phyloP scores from a whole-genome alignment of 352 stramenopile genomes.

The Globisporangium nunn region DNA sequence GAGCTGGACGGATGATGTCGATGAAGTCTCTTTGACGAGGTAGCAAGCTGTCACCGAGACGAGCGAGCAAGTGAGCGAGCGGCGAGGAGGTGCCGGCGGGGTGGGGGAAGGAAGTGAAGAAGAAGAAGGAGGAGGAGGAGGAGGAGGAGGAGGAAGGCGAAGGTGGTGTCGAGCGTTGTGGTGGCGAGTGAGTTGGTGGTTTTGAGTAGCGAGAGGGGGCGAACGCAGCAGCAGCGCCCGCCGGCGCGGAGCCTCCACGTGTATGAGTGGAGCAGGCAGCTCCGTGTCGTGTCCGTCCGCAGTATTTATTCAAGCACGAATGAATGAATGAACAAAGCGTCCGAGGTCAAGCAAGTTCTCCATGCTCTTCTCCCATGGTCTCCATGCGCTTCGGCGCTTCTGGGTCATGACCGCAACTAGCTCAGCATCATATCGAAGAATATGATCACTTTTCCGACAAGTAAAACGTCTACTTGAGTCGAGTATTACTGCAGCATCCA shows the following conservation, averaged over 20 bases:
- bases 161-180: not conserved
- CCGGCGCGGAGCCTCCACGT: not conserved
- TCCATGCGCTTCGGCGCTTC: too few species aligned
- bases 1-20: not conserved
- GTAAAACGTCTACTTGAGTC: too few species aligned
- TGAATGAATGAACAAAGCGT: not conserved
- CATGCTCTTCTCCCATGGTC: too few species aligned
- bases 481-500: too few species aligned
- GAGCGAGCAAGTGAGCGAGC: not conserved
- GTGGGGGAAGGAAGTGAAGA: too few species aligned
- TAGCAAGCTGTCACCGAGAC: not conserved
- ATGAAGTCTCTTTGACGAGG: not conserved
- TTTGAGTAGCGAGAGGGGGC: not conserved
- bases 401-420: too few species aligned
- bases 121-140: too few species aligned
- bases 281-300: not conserved
- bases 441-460: too few species aligned
- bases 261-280: not conserved
- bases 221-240: too few species aligned
- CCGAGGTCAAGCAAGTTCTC: not conserved
- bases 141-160: too few species aligned
- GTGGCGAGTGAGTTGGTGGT: not conserved
- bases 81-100: too few species aligned
- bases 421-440: too few species aligned
- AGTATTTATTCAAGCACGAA: not conserved